Evolutionary conservation across 2,329 filamentous ascomycete species (phyloP).

Genomic region (Colletotrichum truncatum): DNA sequence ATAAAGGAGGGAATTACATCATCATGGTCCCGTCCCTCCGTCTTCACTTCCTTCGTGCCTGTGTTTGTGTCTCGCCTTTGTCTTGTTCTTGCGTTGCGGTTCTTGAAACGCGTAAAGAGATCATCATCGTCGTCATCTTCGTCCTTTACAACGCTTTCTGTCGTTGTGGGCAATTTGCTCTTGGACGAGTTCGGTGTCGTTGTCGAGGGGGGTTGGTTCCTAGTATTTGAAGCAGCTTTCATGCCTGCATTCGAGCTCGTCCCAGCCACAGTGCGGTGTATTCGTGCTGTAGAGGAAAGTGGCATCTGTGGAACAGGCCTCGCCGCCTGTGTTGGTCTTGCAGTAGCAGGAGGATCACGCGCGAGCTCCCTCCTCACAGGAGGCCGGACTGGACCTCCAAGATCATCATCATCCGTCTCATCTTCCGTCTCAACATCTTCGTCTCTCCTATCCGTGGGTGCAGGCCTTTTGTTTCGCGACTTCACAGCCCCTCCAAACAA

Average conservation of each 20-base stretch:
- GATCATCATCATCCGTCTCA: slow-evolving; percentile 27
- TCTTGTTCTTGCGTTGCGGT: slow-evolving; percentile 6
- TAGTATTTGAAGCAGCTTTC: not conserved
- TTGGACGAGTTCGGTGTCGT: slow-evolving; percentile 30
- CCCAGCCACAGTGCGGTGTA: not conserved
- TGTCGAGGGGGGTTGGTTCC: not conserved
- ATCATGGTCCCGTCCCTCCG: slow-evolving; percentile 19
- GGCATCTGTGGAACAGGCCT: not conserved
- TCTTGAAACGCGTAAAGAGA: slow-evolving; percentile 26
- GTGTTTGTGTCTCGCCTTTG: slow-evolving; percentile 27
- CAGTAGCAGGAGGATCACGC: no score
- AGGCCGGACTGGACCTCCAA: not conserved
- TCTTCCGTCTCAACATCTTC: not conserved
- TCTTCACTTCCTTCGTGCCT: not conserved
- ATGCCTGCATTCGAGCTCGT: no score
- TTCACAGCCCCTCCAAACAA: slow-evolving; percentile 32
- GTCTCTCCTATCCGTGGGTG: slow-evolving; percentile 17
- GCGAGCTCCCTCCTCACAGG: not conserved
- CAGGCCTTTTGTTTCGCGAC: slow-evolving; percentile 19
- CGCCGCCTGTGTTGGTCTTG: not conserved
- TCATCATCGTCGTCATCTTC: slow-evolving; percentile 25
- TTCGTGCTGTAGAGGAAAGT: no score
- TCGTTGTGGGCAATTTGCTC: slow-evolving; percentile 36
- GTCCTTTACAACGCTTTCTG: not conserved
- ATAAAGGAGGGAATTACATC: slow-evolving; percentile 31